Evolutionary conservation across 352 stramenopile genomes (phyloP), one percentile per base, ranked within the genome.

Genomic region (Phytophthora ramorum): DNA sequence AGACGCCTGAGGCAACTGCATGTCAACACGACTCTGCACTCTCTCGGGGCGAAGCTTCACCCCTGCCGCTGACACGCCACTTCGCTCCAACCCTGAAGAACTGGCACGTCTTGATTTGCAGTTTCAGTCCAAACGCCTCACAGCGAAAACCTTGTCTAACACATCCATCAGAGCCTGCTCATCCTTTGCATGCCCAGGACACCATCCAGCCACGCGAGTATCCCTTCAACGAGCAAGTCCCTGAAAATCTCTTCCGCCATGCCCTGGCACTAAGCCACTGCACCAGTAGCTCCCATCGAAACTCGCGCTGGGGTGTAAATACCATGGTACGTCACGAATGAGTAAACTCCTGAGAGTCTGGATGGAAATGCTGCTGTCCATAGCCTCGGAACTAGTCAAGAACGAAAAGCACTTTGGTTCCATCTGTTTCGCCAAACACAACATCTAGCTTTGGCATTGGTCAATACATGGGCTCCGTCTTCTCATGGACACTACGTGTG

Each of bases 121-220:
- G 32, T 47, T 84, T 84, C 3, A 80, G 24, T 2, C 66, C 76
- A n/a, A 54, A 81, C 10, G 54, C 6, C 19, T 57, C 17, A 19
- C 71, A 79, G 1, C 41, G 32, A 80, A 34, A 24, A 65, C 45
- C 3, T 61, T 17, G 9, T 50, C 38, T 0, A 83, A 37, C n/a
- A 76, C 7, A 1, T 62, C 4, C 30, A 83, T 40, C 6, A 78
- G n/a, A 0, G 50, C 38, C 0, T 66, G 40, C 19, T 58, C 38
- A 12, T 32, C 34, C 10, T 45, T 30, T 0, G 64, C 75, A 26
- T 68, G 14, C 69, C 61, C 0, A 78, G 20, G 7, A 83, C 35
- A 22, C 76, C 71, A 28, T 76, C 67, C 3, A 80, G 17, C 71
- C 75, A 80, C 0, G 46, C 60, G 0, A 77, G 45, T 1, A 80